Evolutionary conservation across 768 basidiomycete genomes (phyloP).

Genomic region (Dentipellis sp.): DNA sequence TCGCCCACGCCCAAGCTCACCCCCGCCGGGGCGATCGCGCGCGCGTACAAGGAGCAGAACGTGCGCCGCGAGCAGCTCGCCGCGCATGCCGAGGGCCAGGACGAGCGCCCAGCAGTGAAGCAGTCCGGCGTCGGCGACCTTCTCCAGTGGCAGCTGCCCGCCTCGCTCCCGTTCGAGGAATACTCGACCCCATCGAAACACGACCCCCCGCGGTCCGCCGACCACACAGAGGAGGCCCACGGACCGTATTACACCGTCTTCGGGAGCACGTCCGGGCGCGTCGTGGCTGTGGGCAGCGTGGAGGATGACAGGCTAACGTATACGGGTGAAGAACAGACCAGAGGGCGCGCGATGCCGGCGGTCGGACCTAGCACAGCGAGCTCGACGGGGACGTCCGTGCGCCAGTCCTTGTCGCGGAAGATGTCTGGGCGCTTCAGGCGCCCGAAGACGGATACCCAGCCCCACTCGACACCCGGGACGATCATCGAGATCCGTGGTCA

Average conservation of each 20-base stretch:
- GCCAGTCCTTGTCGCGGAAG: slow-evolving; percentile 10
- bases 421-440: slow-evolving; percentile 8
- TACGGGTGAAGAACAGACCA: not conserved
- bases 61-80: slow-evolving; percentile 11
- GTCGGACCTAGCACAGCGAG: not conserved
- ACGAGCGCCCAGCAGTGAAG: not conserved
- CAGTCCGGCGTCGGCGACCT: not conserved
- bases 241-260: not conserved
- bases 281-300: slow-evolving; percentile 4
- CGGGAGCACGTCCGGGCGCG: not conserved
- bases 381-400: not conserved
- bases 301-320: not conserved
- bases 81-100: slow-evolving; percentile 3
- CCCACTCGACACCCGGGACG: not conserved
- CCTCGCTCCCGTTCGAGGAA: not conserved
- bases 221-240: not conserved
- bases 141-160: not conserved
- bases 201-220: not conserved
- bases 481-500: not conserved
- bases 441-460: not conserved
- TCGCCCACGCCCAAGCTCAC: slow-evolving; percentile 9
- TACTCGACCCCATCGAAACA: not conserved
- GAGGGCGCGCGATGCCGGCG: not conserved
- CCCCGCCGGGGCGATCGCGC: slow-evolving; percentile 12
- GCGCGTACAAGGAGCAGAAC: slow-evolving; percentile 14